These are phyloP conservation scores for Paecilomyces sp. DNA, from an alignment of 2,329 filamentous ascomycete species.

Conservation along the genomic window DNA sequence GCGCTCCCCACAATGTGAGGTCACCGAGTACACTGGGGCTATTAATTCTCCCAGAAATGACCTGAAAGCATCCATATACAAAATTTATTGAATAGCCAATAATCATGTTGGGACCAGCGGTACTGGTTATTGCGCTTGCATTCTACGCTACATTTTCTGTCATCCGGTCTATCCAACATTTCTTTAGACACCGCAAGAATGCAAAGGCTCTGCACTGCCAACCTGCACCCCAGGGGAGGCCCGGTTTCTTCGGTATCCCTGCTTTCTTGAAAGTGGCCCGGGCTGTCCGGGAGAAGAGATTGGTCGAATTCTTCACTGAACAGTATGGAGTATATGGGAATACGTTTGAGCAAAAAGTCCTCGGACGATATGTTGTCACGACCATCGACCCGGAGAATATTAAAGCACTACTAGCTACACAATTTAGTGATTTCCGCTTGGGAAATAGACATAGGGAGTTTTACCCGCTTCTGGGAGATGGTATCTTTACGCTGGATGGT, in stretches of 20 bases:
- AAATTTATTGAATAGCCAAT: not conserved
- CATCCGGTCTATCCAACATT: constrained; percentile 14
- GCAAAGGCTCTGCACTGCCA: constrained; percentile 20
- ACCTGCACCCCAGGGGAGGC: constrained; percentile 6
- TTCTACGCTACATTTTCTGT: constrained; percentile 14
- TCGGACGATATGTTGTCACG: constrained; percentile 12
- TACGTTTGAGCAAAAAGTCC: constrained; percentile 16
- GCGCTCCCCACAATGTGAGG: not conserved
- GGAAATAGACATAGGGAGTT: constrained; percentile 65
- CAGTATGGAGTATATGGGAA: constrained; percentile 17
- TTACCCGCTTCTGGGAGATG: constrained; percentile 35
- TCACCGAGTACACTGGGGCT: not conserved
- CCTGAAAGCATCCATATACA: not conserved
- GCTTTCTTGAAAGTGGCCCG: constrained; percentile 15
- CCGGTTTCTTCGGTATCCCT: constrained; percentile 17
- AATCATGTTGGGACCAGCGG: constrained; percentile 9
- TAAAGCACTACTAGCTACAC: constrained; percentile 75
- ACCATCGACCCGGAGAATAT: constrained; percentile 54
- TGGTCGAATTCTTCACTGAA: constrained; percentile 20
- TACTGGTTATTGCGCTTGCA: constrained; percentile 11
- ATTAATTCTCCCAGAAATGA: not conserved
- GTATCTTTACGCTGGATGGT: constrained; percentile 64
- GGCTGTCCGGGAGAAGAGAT: constrained; percentile 20
- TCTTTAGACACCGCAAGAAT: constrained; percentile 15
- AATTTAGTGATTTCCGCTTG: constrained; percentile 78